Evolutionary conservation across 208 protist species (phyloP).

Genomic region (Leishmania gerbilli): DNA sequence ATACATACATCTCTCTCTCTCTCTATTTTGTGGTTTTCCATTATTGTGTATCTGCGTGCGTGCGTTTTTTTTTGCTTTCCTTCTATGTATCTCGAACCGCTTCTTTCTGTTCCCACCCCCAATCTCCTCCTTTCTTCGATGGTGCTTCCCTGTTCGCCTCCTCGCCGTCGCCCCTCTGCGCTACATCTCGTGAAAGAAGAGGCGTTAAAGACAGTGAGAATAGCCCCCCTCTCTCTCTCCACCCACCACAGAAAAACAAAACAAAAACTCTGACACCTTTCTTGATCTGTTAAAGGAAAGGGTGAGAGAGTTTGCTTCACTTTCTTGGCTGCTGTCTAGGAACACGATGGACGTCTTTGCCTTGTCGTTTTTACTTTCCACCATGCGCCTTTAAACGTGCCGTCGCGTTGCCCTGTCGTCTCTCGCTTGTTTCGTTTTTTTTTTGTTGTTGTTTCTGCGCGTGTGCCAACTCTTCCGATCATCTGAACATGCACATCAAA

Average conservation of each 20-base stretch:
- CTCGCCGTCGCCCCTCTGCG: background rate
- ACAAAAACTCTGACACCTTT: no score
- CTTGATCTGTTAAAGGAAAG: background rate
- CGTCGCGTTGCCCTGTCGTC: background rate
- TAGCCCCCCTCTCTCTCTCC: no score
- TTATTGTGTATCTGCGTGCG: background rate
- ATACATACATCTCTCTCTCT: background rate
- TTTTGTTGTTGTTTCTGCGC: no score
- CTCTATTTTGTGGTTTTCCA: background rate
- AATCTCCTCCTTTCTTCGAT: background rate
- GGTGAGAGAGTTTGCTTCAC: background rate
- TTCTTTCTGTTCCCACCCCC: background rate
- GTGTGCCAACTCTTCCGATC: no score
- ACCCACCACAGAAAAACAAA: no score
- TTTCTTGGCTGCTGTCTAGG: background rate
- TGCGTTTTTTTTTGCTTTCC: slow-evolving; percentile 1
- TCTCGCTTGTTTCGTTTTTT: background rate
- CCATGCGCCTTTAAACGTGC: background rate
- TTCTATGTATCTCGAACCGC: background rate
- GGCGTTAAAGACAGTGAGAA: background rate
- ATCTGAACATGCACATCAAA: background rate
- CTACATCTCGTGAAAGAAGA: background rate
- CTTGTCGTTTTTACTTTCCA: background rate
- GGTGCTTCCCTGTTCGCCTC: background rate
- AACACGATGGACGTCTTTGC: background rate